These are phyloP conservation scores for Verticillium tricorpus DNA, from an alignment of 2,329 filamentous ascomycete genomes.

Conservation along the genomic window DNA sequence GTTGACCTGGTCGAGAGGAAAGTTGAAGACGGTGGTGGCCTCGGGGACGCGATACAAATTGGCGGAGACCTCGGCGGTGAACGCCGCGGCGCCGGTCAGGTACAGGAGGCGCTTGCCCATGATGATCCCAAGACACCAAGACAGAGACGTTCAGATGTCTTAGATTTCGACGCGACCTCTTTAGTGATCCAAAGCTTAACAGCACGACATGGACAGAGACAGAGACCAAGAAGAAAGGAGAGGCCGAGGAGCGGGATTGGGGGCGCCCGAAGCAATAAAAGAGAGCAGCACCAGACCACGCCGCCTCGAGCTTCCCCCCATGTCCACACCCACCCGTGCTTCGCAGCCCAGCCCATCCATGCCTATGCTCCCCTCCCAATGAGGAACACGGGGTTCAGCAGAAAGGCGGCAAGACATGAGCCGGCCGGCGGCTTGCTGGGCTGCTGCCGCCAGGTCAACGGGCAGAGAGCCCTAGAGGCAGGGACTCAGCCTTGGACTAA, in stretches of 20 bases:
- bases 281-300: not conserved
- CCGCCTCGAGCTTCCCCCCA: not conserved
- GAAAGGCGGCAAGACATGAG: not conserved
- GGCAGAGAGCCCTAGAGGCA: not conserved
- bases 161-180: not conserved
- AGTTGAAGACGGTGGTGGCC: slow-evolving; percentile 27
- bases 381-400: not conserved
- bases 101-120: slow-evolving; percentile 20
- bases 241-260: not conserved
- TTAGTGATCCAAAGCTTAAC: not conserved
- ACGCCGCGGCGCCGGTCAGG: slow-evolving; percentile 15
- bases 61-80: slow-evolving; percentile 29
- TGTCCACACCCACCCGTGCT: not conserved
- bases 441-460: not conserved
- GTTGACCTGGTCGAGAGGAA: slow-evolving; percentile 27
- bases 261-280: not conserved
- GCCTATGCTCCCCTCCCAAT: not conserved
- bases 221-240: not conserved
- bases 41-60: slow-evolving; percentile 27
- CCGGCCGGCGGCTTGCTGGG: not conserved
- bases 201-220: not conserved
- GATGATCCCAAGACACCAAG: slow-evolving; percentile 3
- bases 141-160: not conserved
- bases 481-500: not conserved
- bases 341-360: not conserved